Evolutionary conservation across 176 grass and related monocot genomes (phyloP).

Genomic region (Eleusine indica): DNA sequence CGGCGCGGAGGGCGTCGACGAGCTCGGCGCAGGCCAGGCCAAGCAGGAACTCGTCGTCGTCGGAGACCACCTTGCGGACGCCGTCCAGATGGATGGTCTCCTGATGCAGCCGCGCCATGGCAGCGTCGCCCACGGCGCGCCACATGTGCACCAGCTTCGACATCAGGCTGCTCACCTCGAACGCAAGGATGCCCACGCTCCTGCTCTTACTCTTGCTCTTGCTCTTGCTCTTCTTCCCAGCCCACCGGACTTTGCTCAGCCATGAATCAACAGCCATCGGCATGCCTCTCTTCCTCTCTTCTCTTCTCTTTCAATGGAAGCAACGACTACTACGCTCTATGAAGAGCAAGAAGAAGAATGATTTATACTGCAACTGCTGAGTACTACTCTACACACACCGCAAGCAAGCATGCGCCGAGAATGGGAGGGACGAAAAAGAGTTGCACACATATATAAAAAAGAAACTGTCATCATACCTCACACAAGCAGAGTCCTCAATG

Average conservation of each 20-base stretch:
- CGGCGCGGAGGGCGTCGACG: constrained; percentile 57
- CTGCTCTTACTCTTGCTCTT: background rate
- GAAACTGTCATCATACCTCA: too few relatives aligned
- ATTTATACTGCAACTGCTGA: background rate
- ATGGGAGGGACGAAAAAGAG: too few relatives aligned
- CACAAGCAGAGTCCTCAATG: too few relatives aligned
- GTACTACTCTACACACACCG: too few relatives aligned
- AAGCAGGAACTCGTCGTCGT: constrained; percentile 69
- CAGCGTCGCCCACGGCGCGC: constrained; percentile 62
- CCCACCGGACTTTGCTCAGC: constrained; percentile 72
- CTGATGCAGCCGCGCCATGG: constrained; percentile 57
- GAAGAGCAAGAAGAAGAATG: background rate
- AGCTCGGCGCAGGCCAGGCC: constrained; percentile 73
- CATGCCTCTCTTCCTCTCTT: background rate
- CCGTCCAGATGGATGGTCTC: constrained; percentile 58
- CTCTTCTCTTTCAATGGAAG: background rate
- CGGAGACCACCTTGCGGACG: constrained; percentile 77
- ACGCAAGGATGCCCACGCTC: constrained; percentile 74
- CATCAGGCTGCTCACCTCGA: constrained; percentile 72
- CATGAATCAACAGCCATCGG: constrained; percentile 79
- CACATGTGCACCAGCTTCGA: constrained; percentile 75
- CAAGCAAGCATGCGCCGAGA: too few relatives aligned
- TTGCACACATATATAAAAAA: too few relatives aligned
- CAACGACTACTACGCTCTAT: background rate
- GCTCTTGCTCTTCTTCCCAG: background rate